Evolutionary conservation across 2,329 filamentous ascomycete species (phyloP).

Genomic region (Daldinia sp.): DNA sequence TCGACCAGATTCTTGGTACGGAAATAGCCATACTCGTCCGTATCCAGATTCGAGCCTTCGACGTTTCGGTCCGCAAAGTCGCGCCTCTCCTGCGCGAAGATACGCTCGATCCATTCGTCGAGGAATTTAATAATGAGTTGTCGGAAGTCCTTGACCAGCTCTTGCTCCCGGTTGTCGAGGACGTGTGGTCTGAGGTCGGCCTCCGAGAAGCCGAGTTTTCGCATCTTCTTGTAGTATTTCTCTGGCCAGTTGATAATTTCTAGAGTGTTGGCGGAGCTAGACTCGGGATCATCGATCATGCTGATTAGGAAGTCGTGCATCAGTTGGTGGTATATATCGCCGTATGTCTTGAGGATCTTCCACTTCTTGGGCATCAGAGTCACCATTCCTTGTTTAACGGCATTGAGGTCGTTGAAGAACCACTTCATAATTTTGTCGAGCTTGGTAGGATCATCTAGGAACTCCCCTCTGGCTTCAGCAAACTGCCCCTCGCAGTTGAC

Average conservation of each 20-base stretch:
- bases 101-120: constrained; percentile 97
- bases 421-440: constrained; percentile 90
- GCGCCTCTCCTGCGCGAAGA: constrained; percentile 81
- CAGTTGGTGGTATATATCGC: constrained; percentile 86
- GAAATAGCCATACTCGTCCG: constrained; percentile 88
- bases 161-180: constrained; percentile 87
- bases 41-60: constrained; percentile 79
- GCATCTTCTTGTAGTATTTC: constrained; percentile 96
- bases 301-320: constrained; percentile 94
- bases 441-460: constrained; percentile 81
- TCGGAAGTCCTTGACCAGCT: constrained; percentile 92
- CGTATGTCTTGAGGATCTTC: constrained; percentile 92
- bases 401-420: constrained; percentile 98
- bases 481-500: constrained; percentile 78
- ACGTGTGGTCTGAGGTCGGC: constrained; percentile 84
- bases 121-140: constrained; percentile 94
- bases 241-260: constrained; percentile 95
- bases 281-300: constrained; percentile 82
- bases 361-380: constrained; percentile 94
- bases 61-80: constrained; percentile 81
- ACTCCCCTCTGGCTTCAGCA: constrained; percentile 73
- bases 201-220: constrained; percentile 80
- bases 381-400: constrained; percentile 91
- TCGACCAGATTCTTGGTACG: constrained; percentile 91
- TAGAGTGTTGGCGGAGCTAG: constrained; percentile 87